phyloP scores from a whole-genome alignment of 495 filamentous ascomycete genomes.

The Penicillium waksmanii region DNA sequence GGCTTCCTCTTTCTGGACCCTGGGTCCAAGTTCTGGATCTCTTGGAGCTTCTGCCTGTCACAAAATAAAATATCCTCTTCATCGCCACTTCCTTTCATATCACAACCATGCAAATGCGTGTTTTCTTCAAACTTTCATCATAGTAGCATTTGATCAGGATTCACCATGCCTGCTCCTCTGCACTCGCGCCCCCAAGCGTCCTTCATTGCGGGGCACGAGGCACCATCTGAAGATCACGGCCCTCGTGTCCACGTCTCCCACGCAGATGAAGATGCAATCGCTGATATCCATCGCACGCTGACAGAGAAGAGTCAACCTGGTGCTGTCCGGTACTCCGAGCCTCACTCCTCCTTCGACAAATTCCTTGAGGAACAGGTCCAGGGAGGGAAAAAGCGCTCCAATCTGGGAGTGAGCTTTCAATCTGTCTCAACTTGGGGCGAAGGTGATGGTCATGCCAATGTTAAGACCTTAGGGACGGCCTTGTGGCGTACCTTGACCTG shows the following conservation, averaged over 20 bases:
- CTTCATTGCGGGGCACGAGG: conserved; percentile 28
- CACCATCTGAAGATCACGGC: conserved; percentile 18
- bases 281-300: conserved; percentile 39
- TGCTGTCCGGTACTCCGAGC: conserved; percentile 32
- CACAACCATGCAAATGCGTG: conserved; percentile 11
- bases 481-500: conserved; percentile 43
- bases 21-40: background rate
- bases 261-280: conserved; percentile 40
- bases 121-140: background rate
- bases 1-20: conserved; percentile 32
- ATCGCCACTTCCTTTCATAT: conserved; percentile 1
- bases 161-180: conserved; percentile 39
- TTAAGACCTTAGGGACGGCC: conserved; percentile 40
- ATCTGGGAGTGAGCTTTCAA: conserved; percentile 42
- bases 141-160: conserved; percentile 11
- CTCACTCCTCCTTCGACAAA: conserved; percentile 42
- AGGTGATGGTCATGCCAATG: conserved; percentile 31
- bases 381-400: conserved; percentile 36
- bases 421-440: conserved; percentile 44
- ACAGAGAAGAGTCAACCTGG: conserved; percentile 25
- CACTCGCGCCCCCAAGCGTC: conserved; percentile 29
- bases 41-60: conserved; percentile 10
- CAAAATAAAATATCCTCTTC: conserved; percentile 12
- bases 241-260: conserved; percentile 37
- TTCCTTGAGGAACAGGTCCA: conserved; percentile 41